Percentiles rank a stretch among this genome's conserved stretches.
phyloP scores from a whole-genome alignment of 2,329 filamentous ascomycete species.

The Aspergillus sp. region DNA sequence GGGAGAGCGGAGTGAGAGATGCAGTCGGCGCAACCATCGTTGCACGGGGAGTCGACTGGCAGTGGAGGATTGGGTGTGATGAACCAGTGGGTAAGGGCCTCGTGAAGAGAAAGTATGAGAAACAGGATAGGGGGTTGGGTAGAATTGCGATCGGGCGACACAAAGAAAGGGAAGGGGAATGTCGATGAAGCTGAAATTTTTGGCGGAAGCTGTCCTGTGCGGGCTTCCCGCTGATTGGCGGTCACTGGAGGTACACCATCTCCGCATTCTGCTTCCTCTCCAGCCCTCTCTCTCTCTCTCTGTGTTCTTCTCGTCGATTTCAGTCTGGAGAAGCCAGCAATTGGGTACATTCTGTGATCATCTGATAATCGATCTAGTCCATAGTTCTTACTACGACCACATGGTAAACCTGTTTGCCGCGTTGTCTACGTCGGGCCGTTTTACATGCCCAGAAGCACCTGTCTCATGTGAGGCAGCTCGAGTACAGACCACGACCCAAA shows the following conservation, averaged over 20 bases:
- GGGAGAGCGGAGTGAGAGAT: constrained; percentile 31
- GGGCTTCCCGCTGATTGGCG: constrained; percentile 15
- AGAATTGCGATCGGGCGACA: not conserved
- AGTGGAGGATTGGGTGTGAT: not conserved
- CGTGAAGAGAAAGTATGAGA: not conserved
- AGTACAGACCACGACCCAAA: no score
- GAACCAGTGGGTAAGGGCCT: not conserved
- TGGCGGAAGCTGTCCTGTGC: constrained; percentile 8
- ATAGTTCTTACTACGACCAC: no score
- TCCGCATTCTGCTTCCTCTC: not conserved
- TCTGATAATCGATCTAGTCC: no score
- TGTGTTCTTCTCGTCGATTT: no score
- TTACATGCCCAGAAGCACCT: no score
- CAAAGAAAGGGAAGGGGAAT: not conserved
- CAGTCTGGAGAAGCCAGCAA: no score
- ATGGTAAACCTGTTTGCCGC: no score
- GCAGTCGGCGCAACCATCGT: constrained; percentile 36
- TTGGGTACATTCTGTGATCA: no score
- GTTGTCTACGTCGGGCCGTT: no score
- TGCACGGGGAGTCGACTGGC: not conserved
- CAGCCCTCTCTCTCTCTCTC: not conserved
- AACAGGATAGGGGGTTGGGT: no score
- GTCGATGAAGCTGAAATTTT: constrained; percentile 6
- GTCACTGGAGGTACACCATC: not conserved
- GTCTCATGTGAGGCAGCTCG: no score